Percentiles rank a stretch among this genome's conserved stretches.
These are phyloP conservation scores for Pseudogymnoascus sp. DNA, from an alignment of 2,329 filamentous ascomycete species.

Conservation along the genomic window DNA sequence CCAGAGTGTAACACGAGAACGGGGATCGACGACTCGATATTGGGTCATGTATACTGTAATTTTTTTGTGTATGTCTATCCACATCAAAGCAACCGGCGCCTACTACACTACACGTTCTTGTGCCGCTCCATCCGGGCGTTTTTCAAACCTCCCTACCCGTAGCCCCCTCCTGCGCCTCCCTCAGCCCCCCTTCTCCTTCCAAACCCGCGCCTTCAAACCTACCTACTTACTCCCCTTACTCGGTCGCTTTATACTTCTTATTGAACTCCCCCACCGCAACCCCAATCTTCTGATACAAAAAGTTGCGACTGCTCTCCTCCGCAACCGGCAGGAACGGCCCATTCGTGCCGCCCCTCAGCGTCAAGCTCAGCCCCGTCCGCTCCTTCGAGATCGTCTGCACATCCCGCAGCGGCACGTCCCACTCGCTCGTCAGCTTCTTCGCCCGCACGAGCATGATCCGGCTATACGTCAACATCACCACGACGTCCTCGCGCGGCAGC, in stretches of 20 bases:
- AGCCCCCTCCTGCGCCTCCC: not conserved
- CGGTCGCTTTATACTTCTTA: constrained; percentile 38
- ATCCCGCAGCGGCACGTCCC: constrained; percentile 93
- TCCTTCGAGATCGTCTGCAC: constrained; percentile 97
- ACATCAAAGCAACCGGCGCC: not conserved
- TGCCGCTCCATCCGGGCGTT: not conserved
- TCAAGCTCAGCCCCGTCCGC: constrained; percentile 83
- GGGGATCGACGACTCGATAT: not conserved
- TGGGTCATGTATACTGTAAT: not conserved
- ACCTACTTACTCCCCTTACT: constrained; percentile 15
- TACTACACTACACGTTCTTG: not conserved
- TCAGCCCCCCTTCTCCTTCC: not conserved
- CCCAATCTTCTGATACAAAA: constrained; percentile 57
- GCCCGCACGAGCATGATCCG: constrained; percentile 86
- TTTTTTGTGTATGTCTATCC: constrained; percentile 2
- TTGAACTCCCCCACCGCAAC: constrained; percentile 62
- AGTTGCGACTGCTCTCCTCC: constrained; percentile 66
- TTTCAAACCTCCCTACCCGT: not conserved
- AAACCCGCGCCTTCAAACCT: not conserved
- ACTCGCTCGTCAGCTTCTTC: constrained; percentile 78
- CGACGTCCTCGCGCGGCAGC: constrained; percentile 77
- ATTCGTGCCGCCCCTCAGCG: constrained; percentile 80
- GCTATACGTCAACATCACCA: constrained; percentile 79
- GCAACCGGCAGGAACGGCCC: constrained; percentile 90
- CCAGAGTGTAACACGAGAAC: not conserved